Percentiles rank a stretch among this genome's conserved stretches.
Evolutionary conservation across 1,284 basidiomycete species (phyloP).

Genomic region (Pholiota adiposa): DNA sequence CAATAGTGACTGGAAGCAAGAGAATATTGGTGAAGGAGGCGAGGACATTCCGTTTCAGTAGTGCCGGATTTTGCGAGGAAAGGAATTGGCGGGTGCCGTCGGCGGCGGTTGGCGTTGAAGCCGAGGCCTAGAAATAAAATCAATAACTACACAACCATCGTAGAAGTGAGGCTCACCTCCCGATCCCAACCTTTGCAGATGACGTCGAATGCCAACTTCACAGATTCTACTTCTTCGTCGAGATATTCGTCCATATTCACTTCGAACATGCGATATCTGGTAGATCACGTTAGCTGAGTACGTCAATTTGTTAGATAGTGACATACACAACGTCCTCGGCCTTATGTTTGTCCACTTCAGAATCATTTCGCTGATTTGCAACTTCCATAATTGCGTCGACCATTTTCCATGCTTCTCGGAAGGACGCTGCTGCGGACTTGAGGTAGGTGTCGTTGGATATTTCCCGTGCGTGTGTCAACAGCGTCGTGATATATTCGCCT

Average conservation of each 20-base stretch:
- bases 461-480: slow-evolving; percentile 80
- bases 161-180: slow-evolving; percentile 46
- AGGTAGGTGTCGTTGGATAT: slow-evolving; percentile 79
- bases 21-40: slow-evolving; percentile 91
- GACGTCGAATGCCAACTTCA: slow-evolving; percentile 74
- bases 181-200: slow-evolving; percentile 84
- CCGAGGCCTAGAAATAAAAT: slow-evolving; percentile 15
- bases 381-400: slow-evolving; percentile 76
- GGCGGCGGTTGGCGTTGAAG: slow-evolving; percentile 43
- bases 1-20: slow-evolving; percentile 93
- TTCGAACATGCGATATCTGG: slow-evolving; percentile 91
- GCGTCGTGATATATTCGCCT: slow-evolving; percentile 83
- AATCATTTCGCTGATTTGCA: slow-evolving; percentile 40
- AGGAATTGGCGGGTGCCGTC: slow-evolving; percentile 63
- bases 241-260: slow-evolving; percentile 96
- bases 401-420: slow-evolving; percentile 86
- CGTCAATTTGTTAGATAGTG: slow-evolving; percentile 23
- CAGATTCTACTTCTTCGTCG: slow-evolving; percentile 87
- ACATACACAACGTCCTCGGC: slow-evolving; percentile 85
- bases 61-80: slow-evolving; percentile 85
- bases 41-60: slow-evolving; percentile 91
- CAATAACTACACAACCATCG: neutral
- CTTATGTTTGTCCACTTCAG: slow-evolving; percentile 42
- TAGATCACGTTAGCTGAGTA: slow-evolving; percentile 7
- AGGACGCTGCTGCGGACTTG: slow-evolving; percentile 87